These are phyloP conservation scores for Aspergillus homomorphus DNA, from an alignment of 495 filamentous ascomycete species.

Conservation along the genomic window DNA sequence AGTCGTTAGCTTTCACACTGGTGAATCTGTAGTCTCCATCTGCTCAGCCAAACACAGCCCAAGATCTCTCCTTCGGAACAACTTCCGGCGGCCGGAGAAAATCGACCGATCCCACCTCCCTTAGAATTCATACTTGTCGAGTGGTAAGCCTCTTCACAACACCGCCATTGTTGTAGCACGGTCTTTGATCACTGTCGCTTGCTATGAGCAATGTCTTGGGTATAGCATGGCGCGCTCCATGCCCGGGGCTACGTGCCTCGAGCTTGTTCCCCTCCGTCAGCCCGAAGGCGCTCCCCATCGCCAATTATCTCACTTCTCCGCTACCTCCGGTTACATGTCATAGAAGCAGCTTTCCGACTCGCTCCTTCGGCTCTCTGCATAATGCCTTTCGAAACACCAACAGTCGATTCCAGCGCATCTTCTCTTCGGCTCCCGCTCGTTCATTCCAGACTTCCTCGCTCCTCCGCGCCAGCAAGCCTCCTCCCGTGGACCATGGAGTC, in stretches of 20 bases:
- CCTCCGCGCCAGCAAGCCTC: conserved; percentile 12
- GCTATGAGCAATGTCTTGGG: conserved; percentile 50
- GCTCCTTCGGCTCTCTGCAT: conserved; percentile 13
- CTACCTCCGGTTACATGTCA: conserved; percentile 5
- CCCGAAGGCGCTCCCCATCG: conserved; percentile 16
- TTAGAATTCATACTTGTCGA: neutral
- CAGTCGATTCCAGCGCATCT: neutral
- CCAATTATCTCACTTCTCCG: conserved; percentile 23
- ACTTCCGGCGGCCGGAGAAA: conserved; percentile 19
- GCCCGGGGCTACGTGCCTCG: conserved; percentile 37
- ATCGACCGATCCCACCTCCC: neutral
- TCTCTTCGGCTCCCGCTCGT: conserved; percentile 15
- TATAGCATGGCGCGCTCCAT: conserved; percentile 46
- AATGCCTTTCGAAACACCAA: neutral
- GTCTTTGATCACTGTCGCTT: conserved; percentile 20
- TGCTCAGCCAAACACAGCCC: neutral
- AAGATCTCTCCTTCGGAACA: conserved; percentile 16
- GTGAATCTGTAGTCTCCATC: neutral
- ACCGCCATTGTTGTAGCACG: conserved; percentile 8
- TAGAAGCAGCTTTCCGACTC: conserved; percentile 19
- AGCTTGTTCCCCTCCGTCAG: conserved; percentile 23
- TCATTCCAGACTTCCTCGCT: conserved; percentile 25
- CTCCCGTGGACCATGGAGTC: conserved; percentile 21
- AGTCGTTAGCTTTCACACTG: too few species aligned
- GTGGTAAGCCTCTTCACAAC: neutral